Evolutionary conservation across 352 stramenopile genomes (phyloP).

Genomic region (Phytophthora sp.): DNA sequence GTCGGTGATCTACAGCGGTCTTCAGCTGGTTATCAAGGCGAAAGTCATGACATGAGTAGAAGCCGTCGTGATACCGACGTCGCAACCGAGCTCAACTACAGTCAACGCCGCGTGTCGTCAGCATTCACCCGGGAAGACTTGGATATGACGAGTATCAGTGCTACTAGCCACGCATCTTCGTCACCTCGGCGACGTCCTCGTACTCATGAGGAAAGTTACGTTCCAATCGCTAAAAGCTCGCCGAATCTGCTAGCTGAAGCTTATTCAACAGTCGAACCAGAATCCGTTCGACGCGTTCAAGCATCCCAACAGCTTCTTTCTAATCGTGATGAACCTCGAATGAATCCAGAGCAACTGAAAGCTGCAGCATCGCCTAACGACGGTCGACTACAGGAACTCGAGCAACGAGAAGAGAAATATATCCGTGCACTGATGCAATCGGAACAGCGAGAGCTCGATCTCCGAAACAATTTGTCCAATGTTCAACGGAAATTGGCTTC

Average conservation of each 20-base stretch:
- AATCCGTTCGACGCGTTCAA: not conserved
- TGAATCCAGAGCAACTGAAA: constrained; percentile 1
- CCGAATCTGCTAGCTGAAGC: constrained; percentile 1
- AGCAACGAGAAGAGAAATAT: constrained; percentile 76
- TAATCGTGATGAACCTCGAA: not conserved
- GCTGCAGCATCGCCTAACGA: constrained; percentile 8
- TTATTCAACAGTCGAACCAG: not conserved
- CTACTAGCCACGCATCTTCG: constrained; percentile 23
- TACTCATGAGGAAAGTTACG: constrained; percentile 2
- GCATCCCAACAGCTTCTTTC: not conserved
- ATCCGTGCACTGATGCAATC: constrained; percentile 80
- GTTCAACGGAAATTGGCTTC: constrained; percentile 54
- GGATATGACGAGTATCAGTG: constrained; percentile 39
- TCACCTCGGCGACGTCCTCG: constrained; percentile 5
- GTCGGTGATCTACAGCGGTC: constrained; percentile 6
- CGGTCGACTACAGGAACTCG: constrained; percentile 54
- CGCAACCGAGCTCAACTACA: constrained; percentile 27
- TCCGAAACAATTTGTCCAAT: constrained; percentile 53
- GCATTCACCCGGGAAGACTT: constrained; percentile 34
- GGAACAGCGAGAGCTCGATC: constrained; percentile 74
- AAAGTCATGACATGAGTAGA: not conserved
- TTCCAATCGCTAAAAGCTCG: constrained; percentile 20
- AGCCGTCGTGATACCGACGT: constrained; percentile 9
- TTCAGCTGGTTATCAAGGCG: constrained; percentile 3
- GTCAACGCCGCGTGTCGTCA: constrained; percentile 29